Percentiles rank a stretch among this genome's conserved stretches.
Conservation (phyloP, 2,329 filamentous ascomycete species). For the Pezicula neosporulosa region DNA sequence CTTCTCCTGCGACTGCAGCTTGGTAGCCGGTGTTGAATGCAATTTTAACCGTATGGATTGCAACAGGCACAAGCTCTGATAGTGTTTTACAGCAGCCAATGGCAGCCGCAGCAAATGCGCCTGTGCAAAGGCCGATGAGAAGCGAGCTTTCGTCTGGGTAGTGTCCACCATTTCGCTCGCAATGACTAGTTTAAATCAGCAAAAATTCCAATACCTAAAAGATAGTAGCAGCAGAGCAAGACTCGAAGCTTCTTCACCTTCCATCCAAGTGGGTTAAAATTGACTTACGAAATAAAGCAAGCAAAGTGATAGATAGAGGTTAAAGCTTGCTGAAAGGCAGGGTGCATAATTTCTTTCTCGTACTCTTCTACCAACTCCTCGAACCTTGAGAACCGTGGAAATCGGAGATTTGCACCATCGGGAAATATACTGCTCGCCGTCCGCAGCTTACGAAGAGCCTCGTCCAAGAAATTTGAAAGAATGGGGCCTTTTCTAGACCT, state of each 20-base stretch:
- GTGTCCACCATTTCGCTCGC: not conserved
- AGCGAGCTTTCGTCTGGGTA: not conserved
- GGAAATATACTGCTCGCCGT: not conserved
- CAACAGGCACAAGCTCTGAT: slow-evolving; percentile 20
- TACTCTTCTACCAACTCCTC: not conserved
- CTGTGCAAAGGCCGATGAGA: slow-evolving; percentile 23
- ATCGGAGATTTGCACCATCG: not conserved
- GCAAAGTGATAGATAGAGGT: too few relatives aligned
- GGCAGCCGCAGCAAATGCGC: slow-evolving; percentile 23
- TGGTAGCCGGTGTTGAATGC: slow-evolving; percentile 21
- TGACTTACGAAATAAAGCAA: too few relatives aligned
- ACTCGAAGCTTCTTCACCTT: too few relatives aligned
- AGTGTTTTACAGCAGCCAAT: slow-evolving; percentile 18
- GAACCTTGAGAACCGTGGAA: not conserved
- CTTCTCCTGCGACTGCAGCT: slow-evolving; percentile 2
- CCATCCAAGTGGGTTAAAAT: too few relatives aligned
- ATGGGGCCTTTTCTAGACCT: not conserved
- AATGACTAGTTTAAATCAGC: not conserved
- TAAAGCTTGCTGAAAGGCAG: too few relatives aligned
- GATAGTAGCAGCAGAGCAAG: too few relatives aligned
- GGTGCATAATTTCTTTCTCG: too few relatives aligned
- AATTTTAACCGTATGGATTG: slow-evolving; percentile 20
- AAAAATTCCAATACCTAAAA: not conserved
- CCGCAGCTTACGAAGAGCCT: not conserved
- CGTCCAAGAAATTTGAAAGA: not conserved